Conservation (phyloP, 768 basidiomycete species). For the Suillus placidus region DNA sequence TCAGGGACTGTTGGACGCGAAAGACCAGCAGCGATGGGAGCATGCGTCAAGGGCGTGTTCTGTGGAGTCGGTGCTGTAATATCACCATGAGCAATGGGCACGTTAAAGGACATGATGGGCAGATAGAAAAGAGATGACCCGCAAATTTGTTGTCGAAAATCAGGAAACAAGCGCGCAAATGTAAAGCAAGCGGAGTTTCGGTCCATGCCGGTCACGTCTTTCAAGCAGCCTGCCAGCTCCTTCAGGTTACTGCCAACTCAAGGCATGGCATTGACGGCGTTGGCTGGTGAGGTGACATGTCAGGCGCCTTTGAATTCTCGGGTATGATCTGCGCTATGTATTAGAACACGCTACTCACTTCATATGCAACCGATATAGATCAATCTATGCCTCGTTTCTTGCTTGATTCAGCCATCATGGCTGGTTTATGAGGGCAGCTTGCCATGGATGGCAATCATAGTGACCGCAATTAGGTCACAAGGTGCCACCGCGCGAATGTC, state of each 20-base stretch:
- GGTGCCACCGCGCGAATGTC: not conserved
- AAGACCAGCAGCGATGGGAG: slow-evolving; percentile 76
- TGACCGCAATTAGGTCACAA: not conserved
- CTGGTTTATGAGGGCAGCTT: not conserved
- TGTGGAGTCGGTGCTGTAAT: slow-evolving; percentile 90
- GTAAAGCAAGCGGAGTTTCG: slow-evolving; percentile 39
- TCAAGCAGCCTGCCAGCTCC: not conserved
- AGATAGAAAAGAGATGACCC: slow-evolving; percentile 27
- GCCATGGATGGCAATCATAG: slow-evolving; percentile 4
- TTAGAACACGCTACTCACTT: not conserved
- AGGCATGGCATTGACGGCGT: slow-evolving; percentile 4
- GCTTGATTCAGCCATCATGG: slow-evolving; percentile 4
- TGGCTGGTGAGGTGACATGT: not conserved
- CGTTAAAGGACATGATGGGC: slow-evolving; percentile 64
- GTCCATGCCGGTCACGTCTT: slow-evolving; percentile 28
- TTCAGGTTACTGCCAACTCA: slow-evolving; percentile 4
- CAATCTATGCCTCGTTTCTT: slow-evolving; percentile 5
- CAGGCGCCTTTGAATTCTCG: not conserved
- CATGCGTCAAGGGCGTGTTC: slow-evolving; percentile 86
- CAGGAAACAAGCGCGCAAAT: slow-evolving; percentile 25
- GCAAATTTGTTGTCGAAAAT: slow-evolving; percentile 25
- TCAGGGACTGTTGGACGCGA: slow-evolving; percentile 89
- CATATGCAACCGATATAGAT: not conserved
- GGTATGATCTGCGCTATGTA: not conserved
- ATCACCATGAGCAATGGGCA: slow-evolving; percentile 62